Base-by-base conservation (phyloP, 345 rosid species). In the Mercurialis annua region DNA sequence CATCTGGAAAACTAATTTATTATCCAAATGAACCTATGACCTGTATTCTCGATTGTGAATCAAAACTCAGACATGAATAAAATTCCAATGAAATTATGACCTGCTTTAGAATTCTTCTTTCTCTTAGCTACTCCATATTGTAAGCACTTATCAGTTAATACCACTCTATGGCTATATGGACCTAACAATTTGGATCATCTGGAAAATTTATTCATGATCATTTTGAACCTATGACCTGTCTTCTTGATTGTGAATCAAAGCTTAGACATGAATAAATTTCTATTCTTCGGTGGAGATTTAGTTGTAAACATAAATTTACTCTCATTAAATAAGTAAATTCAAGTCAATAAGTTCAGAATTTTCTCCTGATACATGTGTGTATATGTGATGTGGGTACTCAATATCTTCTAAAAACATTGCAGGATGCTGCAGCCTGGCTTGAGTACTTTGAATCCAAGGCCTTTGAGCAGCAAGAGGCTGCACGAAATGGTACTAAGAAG, bases 341-440 rank as follows among this genome's bases (percentile, higher is more conserved):
- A 57, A 33, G 62, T 20, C 43, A 38, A 44, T 65, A 52, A 64
- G 47, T 59, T 60, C 27, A 5, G 55, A 11, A 27, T 6, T 58
- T 1, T 51, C 24, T 27, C 26, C 34, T 23, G 23, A 59, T 9
- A 33, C 2, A 15, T 21, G 4, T 5, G 1, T 17, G 10, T 43
- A 11, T 26, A 14, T 15, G 15, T 11, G 14, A 21, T 30, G 31
- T 30, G 49, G n/a, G 33, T 60, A 49, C 38, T 51, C 4, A 23
- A 43, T 49, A 31, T 38, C 52, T 36, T 78, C 65, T 46, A 31
- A 65, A 67, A 79, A 77, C 75, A 29, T 64, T 78, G 60, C 83
- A 94, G 99, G 99, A 94, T 82, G 97, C 99, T 71, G 97, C 99
- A 72, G 99, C 99, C 73, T 94, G 99, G 99, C 92, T 94, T 55